Evolutionary conservation across 108 stramenopile genomes (phyloP), one percentile per base, ranked within the genome.

Genomic region (Cyclostephanos tholiformis): DNA sequence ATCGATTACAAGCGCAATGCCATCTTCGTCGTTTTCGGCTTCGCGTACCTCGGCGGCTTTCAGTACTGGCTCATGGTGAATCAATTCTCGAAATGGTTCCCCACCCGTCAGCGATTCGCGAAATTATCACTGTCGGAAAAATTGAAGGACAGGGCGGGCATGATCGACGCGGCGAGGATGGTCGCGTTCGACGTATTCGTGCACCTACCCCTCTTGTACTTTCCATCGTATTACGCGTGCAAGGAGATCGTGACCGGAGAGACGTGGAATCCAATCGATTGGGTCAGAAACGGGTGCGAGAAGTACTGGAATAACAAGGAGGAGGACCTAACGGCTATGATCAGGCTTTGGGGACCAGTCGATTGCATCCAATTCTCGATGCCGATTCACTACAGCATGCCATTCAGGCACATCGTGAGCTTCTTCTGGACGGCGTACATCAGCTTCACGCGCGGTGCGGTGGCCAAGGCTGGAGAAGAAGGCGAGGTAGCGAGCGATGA

Each of bases 361-460:
- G 96, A 97, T 68, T 94, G 94, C 74, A 82, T 97, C 55, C 92
- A 94, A 67, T 97, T 97, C 84, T 84, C 87, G 30, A 84, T 95
- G 69, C 96, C 96, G 22, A 69, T 94, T 30, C 91, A 95, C 58
- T 84, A 94, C 60, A 87, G 96, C 27, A 85, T 97, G 85, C 96
- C 96, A 1, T 94, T 91, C 63, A 82, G 96, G 41, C 96, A 97
- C 70, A 53, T 91, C 60, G 96, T 81, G 2, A 89, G 88, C 52
- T 97, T 97, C 88, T 95, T 95, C 66, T 97, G 96, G 96, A 97
- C 96, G 16, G 91, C 92, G 0, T 97, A 97, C 74, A 88, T 97
- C 27, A 87, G 85, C 69, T 95, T 96, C 69, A 91, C 93, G 36
- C 85, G 96, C 7, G 96, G 96, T 58, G 78, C 84, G 12, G 77